Evolutionary conservation across 225 moss, liverwort and hornwort genomes (phyloP).

Genomic region (Physcomitrium patens): DNA sequence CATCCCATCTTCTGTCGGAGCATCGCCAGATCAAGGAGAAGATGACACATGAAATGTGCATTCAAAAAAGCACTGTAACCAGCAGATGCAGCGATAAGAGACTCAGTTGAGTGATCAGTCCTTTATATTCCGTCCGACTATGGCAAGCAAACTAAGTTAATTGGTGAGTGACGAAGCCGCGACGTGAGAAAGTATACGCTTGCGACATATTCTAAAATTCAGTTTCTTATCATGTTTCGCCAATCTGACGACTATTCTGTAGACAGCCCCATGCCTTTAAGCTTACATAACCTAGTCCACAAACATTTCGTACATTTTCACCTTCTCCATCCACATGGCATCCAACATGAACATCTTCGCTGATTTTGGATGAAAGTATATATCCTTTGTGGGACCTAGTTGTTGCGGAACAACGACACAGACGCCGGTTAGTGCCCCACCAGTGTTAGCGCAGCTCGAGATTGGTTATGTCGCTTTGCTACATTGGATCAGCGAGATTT

Average conservation of each 20-base stretch:
- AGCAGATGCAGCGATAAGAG: conserved; percentile 13
- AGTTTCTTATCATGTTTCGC: conserved; percentile 20
- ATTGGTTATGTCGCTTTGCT: background rate
- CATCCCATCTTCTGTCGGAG: conserved; percentile 16
- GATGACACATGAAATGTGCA: conserved; percentile 12
- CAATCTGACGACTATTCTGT: background rate
- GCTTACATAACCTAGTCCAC: conserved; percentile 33
- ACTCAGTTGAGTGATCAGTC: conserved; percentile 5
- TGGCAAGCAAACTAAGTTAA: background rate
- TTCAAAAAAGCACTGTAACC: background rate
- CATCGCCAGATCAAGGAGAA: conserved; percentile 9
- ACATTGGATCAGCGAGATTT: background rate
- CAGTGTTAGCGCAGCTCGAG: background rate
- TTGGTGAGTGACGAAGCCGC: background rate
- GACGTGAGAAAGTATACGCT: background rate
- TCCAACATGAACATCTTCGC: conserved; percentile 20
- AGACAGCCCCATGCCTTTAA: conserved; percentile 16
- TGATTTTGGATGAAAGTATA: conserved; percentile 42
- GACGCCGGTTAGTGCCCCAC: background rate
- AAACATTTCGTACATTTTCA: background rate
- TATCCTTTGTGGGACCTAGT: conserved; percentile 20
- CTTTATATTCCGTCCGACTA: background rate
- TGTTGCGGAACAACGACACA: background rate
- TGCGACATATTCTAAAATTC: background rate
- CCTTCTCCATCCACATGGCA: conserved; percentile 25